Evolutionary conservation across 768 basidiomycete genomes (phyloP), one percentile per base, ranked within the genome.

Genomic region (Candolleomyces efflorescens): DNA sequence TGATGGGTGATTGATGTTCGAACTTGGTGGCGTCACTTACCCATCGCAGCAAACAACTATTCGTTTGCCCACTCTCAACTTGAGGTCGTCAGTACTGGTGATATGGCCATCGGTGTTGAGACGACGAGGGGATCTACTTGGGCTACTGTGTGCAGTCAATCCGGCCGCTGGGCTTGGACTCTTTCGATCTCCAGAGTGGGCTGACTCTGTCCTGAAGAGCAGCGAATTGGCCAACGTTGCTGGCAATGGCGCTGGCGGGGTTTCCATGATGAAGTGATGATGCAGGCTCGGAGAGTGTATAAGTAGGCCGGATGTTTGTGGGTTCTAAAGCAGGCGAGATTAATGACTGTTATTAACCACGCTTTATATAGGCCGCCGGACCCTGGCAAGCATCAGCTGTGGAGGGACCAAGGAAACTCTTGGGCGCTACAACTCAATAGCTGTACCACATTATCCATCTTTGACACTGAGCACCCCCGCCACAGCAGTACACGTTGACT

Each of bases 31-130:
- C 38, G 44, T 41, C 11, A n/a, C 81, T 63, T 59, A 85, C 89
- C 89, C 89, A 64, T 90, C 89, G 60, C 89, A 90, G 62, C 87
- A 90, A 38, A 90, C 76, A 26, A 89, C 75, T 49, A 90, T 81
- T 54, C 89, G 76, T 64, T 89, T 89, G 59, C 72, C 77, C 3
- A 71, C 61, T 54, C 63, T 61, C 10, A 60, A 38, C 54, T 50
- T 48, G 51, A 67, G 15, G 46, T 62, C 60, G 11, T 62, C 54
- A 12, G 55, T 53, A 48, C 59, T 64, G 41, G 58, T 24, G 54
- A 62, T 22, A 65, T 58, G 18, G 4, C 74, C 74, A 53, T 70
- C 70, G 32, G 75, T 75, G 17, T 66, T 62, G 13, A 68, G 39
- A 43, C 74, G 69, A 27, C 69, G 71, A 23, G 73, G 75, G 11